phyloP scores from a whole-genome alignment of 768 basidiomycete species.

The Coprinopsis strossmayeri region DNA sequence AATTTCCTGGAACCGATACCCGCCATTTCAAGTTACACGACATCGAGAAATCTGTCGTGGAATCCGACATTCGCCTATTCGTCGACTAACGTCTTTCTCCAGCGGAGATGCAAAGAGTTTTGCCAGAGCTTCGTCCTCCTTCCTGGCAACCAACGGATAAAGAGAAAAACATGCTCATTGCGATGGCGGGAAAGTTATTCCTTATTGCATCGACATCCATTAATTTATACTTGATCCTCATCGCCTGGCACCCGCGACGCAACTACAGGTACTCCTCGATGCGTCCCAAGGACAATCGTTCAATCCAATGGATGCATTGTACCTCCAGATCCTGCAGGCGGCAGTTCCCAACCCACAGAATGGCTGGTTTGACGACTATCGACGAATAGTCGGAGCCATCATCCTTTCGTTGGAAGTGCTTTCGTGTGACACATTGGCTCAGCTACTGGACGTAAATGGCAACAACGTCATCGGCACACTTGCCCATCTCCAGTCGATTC shows the following conservation, averaged over 20 bases:
- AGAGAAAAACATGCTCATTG: background rate
- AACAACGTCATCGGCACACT: background rate
- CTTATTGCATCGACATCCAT: background rate
- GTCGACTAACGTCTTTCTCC: background rate
- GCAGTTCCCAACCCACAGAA: background rate
- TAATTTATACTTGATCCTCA: background rate
- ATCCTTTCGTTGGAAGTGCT: background rate
- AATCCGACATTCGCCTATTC: conserved; percentile 1
- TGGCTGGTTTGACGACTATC: background rate
- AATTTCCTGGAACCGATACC: background rate
- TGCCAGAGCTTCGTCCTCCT: background rate
- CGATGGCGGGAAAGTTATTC: conserved; percentile 1
- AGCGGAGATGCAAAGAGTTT: background rate
- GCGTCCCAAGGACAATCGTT: background rate
- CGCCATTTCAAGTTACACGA: background rate
- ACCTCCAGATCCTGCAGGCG: background rate
- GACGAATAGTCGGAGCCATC: background rate
- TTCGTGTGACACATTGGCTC: background rate
- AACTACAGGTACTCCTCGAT: background rate
- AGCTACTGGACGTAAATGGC: background rate
- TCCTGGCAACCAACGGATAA: background rate
- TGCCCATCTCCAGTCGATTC: background rate
- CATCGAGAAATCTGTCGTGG: conserved; percentile 1
- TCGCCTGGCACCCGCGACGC: background rate
- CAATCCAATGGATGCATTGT: background rate